Percentiles rank a stretch among this genome's conserved stretches.
Evolutionary conservation across 345 rosid genomes (phyloP).

Genomic region (Populus tremula): DNA sequence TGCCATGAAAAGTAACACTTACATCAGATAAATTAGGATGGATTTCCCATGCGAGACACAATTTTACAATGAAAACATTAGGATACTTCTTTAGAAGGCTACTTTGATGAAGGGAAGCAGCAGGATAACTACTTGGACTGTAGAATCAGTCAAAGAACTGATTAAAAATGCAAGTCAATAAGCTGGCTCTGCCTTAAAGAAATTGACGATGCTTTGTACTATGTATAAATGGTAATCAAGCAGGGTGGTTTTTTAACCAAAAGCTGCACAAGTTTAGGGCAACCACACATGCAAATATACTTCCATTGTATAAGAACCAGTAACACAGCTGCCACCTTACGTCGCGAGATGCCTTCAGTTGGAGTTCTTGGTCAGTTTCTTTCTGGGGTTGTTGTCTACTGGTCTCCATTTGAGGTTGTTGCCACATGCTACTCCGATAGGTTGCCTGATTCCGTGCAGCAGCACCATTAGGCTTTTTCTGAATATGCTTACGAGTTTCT

Average conservation of each 20-base stretch:
- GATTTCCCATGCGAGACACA: neutral
- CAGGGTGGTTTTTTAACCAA: slow-evolving; percentile 4
- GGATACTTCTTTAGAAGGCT: neutral
- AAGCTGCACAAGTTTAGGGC: slow-evolving; percentile 11
- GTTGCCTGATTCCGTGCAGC: slow-evolving; percentile 16
- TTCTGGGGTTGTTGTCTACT: slow-evolving; percentile 12
- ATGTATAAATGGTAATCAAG: neutral
- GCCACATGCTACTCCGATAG: slow-evolving; percentile 3
- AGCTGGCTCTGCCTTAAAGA: neutral
- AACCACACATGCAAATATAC: slow-evolving; percentile 21
- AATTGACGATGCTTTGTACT: neutral
- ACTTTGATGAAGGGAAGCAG: neutral
- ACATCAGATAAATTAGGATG: neutral
- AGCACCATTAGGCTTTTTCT: slow-evolving; percentile 18
- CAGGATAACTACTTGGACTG: neutral
- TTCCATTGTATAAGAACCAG: slow-evolving; percentile 39
- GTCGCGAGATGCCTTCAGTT: slow-evolving; percentile 98
- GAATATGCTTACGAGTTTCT: slow-evolving; percentile 36
- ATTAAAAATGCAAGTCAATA: neutral
- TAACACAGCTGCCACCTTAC: slow-evolving; percentile 80
- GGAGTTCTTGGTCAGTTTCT: slow-evolving; percentile 59
- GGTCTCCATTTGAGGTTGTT: slow-evolving; percentile 35
- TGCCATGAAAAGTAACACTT: slow-evolving; percentile 4
- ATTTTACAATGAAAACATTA: neutral
- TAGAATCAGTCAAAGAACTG: neutral